Evolutionary conservation across 2,329 filamentous ascomycete species (phyloP).

Genomic region (Didymella segeticola): DNA sequence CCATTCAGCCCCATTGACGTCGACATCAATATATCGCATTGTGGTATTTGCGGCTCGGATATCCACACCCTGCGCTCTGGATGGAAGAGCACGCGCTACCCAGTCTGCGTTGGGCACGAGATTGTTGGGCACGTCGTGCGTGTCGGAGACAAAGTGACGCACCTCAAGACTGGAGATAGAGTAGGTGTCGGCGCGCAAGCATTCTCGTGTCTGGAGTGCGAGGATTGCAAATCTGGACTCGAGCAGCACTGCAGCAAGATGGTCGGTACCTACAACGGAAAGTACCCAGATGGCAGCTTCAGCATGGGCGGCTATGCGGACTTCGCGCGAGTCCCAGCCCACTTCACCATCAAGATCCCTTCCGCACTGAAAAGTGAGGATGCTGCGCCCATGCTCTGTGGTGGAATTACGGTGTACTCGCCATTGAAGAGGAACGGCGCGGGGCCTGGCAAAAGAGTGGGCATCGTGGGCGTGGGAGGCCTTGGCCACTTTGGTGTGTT

Average conservation of each 20-base stretch:
- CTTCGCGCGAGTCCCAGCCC: slow-evolving; percentile 61
- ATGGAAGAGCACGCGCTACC: slow-evolving; percentile 55
- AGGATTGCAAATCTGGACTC: slow-evolving; percentile 58
- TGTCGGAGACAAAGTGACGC: slow-evolving; percentile 45
- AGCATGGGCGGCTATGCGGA: slow-evolving; percentile 70
- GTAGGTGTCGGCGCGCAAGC: slow-evolving; percentile 60
- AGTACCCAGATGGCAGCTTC: slow-evolving; percentile 63
- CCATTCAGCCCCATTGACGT: slow-evolving; percentile 44
- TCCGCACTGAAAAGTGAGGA: slow-evolving; percentile 56
- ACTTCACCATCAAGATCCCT: slow-evolving; percentile 68
- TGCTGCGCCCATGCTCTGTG: slow-evolving; percentile 77
- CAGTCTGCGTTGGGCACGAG: slow-evolving; percentile 52
- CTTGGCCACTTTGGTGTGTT: slow-evolving; percentile 76
- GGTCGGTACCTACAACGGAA: slow-evolving; percentile 66
- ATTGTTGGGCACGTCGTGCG: slow-evolving; percentile 50
- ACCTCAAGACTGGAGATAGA: slow-evolving; percentile 67
- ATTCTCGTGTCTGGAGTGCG: slow-evolving; percentile 61
- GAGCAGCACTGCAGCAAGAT: slow-evolving; percentile 56
- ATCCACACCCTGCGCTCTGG: slow-evolving; percentile 51
- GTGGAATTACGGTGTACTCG: slow-evolving; percentile 75
- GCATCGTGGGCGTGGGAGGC: slow-evolving; percentile 75
- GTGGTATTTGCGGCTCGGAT: slow-evolving; percentile 47
- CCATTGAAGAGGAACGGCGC: slow-evolving; percentile 71
- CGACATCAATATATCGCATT: slow-evolving; percentile 45
- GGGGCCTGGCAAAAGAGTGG: slow-evolving; percentile 74